Conservation (phyloP, 352 stramenopile genomes). For the Globisporangium parvum region DNA sequence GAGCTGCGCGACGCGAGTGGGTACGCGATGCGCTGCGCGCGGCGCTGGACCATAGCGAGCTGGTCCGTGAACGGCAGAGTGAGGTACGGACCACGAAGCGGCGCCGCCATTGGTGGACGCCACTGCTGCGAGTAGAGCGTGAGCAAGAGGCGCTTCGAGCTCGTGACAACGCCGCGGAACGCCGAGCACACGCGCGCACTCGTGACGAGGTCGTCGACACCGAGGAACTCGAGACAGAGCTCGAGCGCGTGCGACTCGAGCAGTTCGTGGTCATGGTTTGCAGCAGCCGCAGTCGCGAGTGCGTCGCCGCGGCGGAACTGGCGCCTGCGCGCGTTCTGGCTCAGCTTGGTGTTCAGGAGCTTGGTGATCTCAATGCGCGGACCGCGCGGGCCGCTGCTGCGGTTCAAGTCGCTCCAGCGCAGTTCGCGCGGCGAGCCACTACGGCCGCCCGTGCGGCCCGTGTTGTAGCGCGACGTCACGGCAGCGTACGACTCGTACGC, state of each 20-base stretch:
- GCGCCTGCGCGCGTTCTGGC: constrained; percentile 24
- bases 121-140: constrained; percentile 61
- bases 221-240: constrained; percentile 73
- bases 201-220: constrained; percentile 36
- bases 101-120: constrained; percentile 17
- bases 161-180: constrained; percentile 46
- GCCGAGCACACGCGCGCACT: constrained; percentile 42
- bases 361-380: constrained; percentile 24
- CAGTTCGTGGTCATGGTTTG: constrained; percentile 14
- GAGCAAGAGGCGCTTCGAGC: constrained; percentile 41
- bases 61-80: constrained; percentile 35
- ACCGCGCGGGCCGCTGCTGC: constrained; percentile 41
- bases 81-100: constrained; percentile 29
- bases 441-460: constrained; percentile 1
- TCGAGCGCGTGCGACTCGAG: constrained; percentile 52
- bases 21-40: constrained; percentile 22
- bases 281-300: constrained; percentile 6
- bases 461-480: constrained; percentile 41
- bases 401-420: constrained; percentile 69
- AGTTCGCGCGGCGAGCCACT: constrained; percentile 30
- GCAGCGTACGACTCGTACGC: constrained; percentile 75
- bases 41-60: constrained; percentile 36
- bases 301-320: constrained; percentile 10
- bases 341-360: constrained; percentile 16
- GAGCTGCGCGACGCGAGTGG: constrained; percentile 57